Evolutionary conservation across 2,329 filamentous ascomycete species (phyloP), one percentile per base, ranked within the genome.

Genomic region (Epichloe aotearoae): DNA sequence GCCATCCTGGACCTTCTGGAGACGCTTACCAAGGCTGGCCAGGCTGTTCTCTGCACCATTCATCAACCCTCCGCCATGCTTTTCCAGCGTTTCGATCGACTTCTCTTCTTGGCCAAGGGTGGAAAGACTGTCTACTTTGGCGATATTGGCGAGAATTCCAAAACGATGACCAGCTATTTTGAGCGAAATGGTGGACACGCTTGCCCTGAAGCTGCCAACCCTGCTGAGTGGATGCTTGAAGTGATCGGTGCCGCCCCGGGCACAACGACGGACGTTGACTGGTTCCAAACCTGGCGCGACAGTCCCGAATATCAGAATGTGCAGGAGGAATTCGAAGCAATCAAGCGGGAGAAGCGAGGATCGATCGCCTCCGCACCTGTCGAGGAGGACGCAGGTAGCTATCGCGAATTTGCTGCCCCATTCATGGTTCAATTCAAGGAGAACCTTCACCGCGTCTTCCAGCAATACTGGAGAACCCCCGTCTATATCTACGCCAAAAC

Each of bases 51-150:
- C n/a, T 95, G 89, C 71, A 96, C 91, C 0, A 96, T 96, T 54
- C 91, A 97, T 66, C 91, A 97, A 67, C 91, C 91, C n/a, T 94
- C 88, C 14, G 89, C 90, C 36, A 89, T 95, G 77, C 76, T 96
- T 49, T 95, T 96, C 73, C 87, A 95, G 65, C 84, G 88, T 52
- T 96, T 93, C 63, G 87, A 93, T 61, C 79, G 85, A 52, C 77
- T 93, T 7, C 74, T 91, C 34, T 88, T 93, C 71, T 71, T 93
- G 15, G 82, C 83, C 36, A 83, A 79, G 61, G 86, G 86, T 51
- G 87, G 87, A 51, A 78, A 74, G 62, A 88, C 85, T 1, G 84
- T 91, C 44, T 93, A 93, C 71, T 91, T 88, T 61, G 87, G 86
- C 50, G 80, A 87, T 4, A 83, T 91, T 52, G 88, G 87, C 55